Conservation (phyloP, 257 asterid species). For the Leptodermis oblonga region DNA sequence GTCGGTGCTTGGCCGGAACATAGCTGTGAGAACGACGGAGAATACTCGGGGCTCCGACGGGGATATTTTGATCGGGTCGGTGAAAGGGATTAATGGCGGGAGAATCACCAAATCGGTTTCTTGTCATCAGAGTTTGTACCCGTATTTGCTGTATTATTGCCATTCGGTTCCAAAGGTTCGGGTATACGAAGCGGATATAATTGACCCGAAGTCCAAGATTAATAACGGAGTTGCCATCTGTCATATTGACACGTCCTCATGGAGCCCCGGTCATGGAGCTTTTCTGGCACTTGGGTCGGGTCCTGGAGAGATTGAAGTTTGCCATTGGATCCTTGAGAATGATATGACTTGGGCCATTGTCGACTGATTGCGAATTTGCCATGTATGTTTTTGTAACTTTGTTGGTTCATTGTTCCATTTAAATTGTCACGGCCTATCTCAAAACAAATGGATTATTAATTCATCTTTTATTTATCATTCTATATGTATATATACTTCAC, state of each 20-base stretch:
- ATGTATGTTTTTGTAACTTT: neutral
- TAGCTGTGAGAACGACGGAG: conserved; percentile 51
- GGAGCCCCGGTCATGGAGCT: conserved; percentile 87
- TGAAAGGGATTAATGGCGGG: conserved; percentile 69
- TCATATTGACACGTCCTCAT: conserved; percentile 67
- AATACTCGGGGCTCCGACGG: conserved; percentile 43
- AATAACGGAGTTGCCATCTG: conserved; percentile 85
- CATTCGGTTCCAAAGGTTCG: conserved; percentile 90
- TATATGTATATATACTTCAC: too few species aligned
- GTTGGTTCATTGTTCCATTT: neutral
- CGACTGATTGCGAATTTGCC: too few species aligned
- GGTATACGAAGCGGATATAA: conserved; percentile 76
- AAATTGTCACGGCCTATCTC: too few species aligned
- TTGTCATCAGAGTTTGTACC: conserved; percentile 78
- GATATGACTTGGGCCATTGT: conserved; percentile 79
- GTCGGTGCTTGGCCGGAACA: conserved; percentile 60
- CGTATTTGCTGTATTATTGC: conserved; percentile 75
- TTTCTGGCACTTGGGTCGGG: conserved; percentile 63
- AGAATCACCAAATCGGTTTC: conserved; percentile 67
- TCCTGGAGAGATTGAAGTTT: conserved; percentile 82
- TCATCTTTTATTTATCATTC: too few species aligned
- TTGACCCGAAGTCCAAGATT: conserved; percentile 52
- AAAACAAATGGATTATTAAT: too few species aligned
- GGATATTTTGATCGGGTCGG: conserved; percentile 45
- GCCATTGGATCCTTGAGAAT: conserved; percentile 85